Base-by-base conservation (phyloP, 1,284 basidiomycete genomes). In the Puccinia triticina region DNA sequence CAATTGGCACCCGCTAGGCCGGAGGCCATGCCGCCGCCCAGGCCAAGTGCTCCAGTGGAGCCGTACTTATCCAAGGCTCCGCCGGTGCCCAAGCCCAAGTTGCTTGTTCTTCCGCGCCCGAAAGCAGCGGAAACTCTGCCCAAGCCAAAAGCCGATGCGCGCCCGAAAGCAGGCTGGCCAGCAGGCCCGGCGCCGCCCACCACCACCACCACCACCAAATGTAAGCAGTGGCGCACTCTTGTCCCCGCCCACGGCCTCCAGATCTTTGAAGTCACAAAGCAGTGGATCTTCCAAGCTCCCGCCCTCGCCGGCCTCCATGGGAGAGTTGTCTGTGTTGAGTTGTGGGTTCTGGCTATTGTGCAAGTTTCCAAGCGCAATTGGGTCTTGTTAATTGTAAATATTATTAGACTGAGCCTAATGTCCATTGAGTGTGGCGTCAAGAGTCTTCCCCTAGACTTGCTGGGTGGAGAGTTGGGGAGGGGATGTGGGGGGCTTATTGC, bases 191-290 rank as follows among this genome's bases (percentile, higher is more conserved):
- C 8, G 16, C 59, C n/a, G n/a, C n/a, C n/a, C n/a, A n/a, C n/a
- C n/a, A n/a, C n/a, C n/a, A n/a, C n/a, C n/a, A n/a, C n/a, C n/a
- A n/a, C 59, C 59, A 34, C 59, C 32, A 29, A 61, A 29, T 32
- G 32, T 61, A 61, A 61, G 11, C 59, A 61, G 12, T 61, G 59
- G 59, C 59, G 59, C 29, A 34, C 29, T n/a, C n/a, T 61, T 61
- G 10, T 61, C 16, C 59, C 59, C 29, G 59, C 59, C 18, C 34
- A 11, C 11, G 59, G 59, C 1, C 59, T 32, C 34, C 59, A 61
- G 16, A 61, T 29, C 34, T 10, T 61, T 34, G 59, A 61, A 61
- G 59, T 34, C 2, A 61, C 32, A 18, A 61, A 61, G 59, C 14
- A 61, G 16, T 61, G 59, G 59, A 32, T 61, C 1, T 10, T 29